phyloP scores from a whole-genome alignment of 1,284 basidiomycete genomes.

The Cryptococcus sp. region DNA sequence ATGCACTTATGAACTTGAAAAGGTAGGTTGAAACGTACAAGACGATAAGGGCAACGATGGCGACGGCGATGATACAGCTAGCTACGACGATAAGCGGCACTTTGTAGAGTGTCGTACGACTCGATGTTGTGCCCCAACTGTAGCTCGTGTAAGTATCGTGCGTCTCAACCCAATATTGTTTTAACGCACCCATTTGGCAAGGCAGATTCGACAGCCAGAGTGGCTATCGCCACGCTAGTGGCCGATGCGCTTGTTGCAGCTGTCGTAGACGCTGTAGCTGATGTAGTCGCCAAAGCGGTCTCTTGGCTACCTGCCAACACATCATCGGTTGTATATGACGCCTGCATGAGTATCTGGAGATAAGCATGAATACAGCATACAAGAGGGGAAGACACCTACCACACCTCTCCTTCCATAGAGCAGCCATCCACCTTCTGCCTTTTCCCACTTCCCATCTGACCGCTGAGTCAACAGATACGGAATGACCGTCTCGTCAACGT shows the following conservation, averaged over 20 bases:
- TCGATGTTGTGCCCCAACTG: slow-evolving; percentile 42
- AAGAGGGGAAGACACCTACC: slow-evolving; percentile 13
- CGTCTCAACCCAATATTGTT: background rate
- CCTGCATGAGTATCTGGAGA: too few relatives aligned
- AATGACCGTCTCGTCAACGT: slow-evolving; percentile 30
- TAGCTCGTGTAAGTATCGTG: slow-evolving; percentile 1
- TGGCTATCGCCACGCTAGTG: slow-evolving; percentile 1
- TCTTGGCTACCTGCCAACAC: slow-evolving; percentile 5
- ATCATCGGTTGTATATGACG: too few relatives aligned
- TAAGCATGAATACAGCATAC: background rate
- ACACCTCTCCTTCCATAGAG: slow-evolving; percentile 35
- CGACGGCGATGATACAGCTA: slow-evolving; percentile 44
- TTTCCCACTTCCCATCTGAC: slow-evolving; percentile 35
- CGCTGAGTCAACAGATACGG: slow-evolving; percentile 37
- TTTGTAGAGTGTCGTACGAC: slow-evolving; percentile 44
- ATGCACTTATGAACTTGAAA: background rate
- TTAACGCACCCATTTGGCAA: slow-evolving; percentile 30
- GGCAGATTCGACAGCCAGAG: slow-evolving; percentile 29
- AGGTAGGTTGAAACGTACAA: slow-evolving; percentile 29
- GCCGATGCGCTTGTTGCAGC: too few relatives aligned
- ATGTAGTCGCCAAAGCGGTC: slow-evolving; percentile 5
- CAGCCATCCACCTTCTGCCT: slow-evolving; percentile 35
- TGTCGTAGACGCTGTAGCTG: background rate
- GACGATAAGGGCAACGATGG: slow-evolving; percentile 44
- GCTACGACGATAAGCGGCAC: slow-evolving; percentile 50